Base-by-base conservation (phyloP, 306 rosid genomes). In the Phaseolus lunatus region DNA sequence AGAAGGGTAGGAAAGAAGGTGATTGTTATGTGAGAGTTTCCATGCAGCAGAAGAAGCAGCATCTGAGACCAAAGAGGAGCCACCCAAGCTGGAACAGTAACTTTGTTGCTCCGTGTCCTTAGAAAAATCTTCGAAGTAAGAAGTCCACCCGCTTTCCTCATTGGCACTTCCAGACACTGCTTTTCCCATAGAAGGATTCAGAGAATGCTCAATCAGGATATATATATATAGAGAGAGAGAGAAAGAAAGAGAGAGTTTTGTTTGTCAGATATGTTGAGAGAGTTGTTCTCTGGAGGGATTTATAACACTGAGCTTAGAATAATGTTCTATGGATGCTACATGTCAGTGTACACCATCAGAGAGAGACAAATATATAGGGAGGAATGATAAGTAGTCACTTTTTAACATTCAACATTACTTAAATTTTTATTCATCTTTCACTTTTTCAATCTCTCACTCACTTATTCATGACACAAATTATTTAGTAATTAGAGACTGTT, bases 121-220 rank as follows among this genome's bases (percentile, higher is more conserved):
- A 14, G 89, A 87, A 67, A 90, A 87, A 48, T 89, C 97, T 84
- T 95, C 88, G 2, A 95, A 88, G 82, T 95, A 95, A 53, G 88
- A 82, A 37, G 98, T 95, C 98, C 98, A 95, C 0, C 97, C 98
- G 76, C 98, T 95, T 78, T 92, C 97, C 53, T 89, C 90, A 29
- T 29, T 31, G 54, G 15, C 71, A 77, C 26, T 56, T 13, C 19
- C 72, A 72, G 86, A 62, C 48, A 56, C 53, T 76, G 85, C 10
- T 84, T 84, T 84, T 45, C 80, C 67, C 85, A 76, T 68, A 8
- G 87, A 88, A 44, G 85, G 84, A 73, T 57, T 67, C 61, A 49
- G 47, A 77, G 89, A 88, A 57, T 86, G 86, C 73, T 90, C 89
- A 93, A 84, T 78, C 16, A 37, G 3, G 16, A 26, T 5, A 10